These are phyloP conservation scores for Colletotrichum godetiae DNA, from an alignment of 2,329 filamentous ascomycete species.

Conservation along the genomic window DNA sequence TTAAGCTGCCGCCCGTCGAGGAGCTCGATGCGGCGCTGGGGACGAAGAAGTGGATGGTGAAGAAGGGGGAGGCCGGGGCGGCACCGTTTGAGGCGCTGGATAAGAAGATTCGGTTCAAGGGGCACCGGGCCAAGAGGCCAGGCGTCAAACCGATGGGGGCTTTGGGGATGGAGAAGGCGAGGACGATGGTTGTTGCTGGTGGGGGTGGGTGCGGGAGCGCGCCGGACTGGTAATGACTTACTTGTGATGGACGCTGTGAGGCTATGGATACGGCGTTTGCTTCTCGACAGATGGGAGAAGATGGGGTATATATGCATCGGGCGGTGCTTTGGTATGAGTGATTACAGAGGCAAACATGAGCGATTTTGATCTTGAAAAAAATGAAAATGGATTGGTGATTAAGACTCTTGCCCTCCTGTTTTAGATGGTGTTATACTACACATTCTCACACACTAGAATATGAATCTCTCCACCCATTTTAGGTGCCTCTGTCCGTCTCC, in stretches of 20 bases:
- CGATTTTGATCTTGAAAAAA: neutral
- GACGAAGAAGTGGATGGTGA: conserved; percentile 82
- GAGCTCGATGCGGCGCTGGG: conserved; percentile 85
- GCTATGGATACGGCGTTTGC: neutral
- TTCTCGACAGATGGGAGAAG: neutral
- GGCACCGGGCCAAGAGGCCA: conserved; percentile 55
- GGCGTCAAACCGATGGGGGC: conserved; percentile 49
- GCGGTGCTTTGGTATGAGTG: neutral
- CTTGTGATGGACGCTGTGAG: neutral
- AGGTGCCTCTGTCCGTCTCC: too few species aligned
- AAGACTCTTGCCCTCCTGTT: neutral
- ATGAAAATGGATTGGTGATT: too few species aligned
- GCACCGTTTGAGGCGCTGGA: conserved; percentile 58
- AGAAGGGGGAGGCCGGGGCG: conserved; percentile 70
- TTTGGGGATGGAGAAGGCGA: conserved; percentile 49
- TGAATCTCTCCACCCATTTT: too few species aligned
- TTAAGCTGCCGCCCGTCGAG: conserved; percentile 82
- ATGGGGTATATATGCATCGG: neutral
- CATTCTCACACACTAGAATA: too few species aligned
- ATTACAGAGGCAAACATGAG: neutral
- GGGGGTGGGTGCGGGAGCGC: conserved; percentile 54
- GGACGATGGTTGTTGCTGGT: conserved; percentile 50
- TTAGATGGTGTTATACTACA: too few species aligned
- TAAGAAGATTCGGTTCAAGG: conserved; percentile 56
- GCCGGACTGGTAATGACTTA: conserved; percentile 56